Base-by-base conservation (phyloP, 2,329 filamentous ascomycete genomes). In the Venturia nashicola region DNA sequence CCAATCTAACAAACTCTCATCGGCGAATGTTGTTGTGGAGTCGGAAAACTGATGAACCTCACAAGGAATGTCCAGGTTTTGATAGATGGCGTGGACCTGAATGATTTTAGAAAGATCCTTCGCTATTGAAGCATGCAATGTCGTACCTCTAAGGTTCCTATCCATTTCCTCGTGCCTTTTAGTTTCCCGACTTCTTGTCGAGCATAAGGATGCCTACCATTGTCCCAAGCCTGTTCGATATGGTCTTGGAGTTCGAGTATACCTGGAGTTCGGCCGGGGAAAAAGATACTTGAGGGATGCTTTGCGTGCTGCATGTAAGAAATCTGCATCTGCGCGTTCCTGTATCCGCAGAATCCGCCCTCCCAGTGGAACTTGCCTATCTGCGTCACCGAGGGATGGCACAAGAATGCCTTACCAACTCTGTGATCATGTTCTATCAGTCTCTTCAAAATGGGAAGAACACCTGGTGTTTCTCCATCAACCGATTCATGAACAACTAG, bases 261-360 rank as follows among this genome's bases (percentile, higher is more conserved):
- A 2, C 85, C 86, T 0, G 94, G 93, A 6, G 92, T 77, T 1
- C 76, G 62, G 5, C 78, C 77, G 1, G 78, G 74, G 65, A 96
- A 89, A 59, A 78, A 75, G 48, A 86, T 78, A 66, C 82, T 74
- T 0, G 88, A 89, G 14, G 78, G 75, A 14, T 78, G 79, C 46
- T 77, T 73, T 1, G 83, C 76, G 9, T 81, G 82, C 65, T 86
- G 83, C 23, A 97, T 84, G 72, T 90, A 92, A 0, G 91, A 93
- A 16, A 88, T 78, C 68, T 97, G 75, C 86, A 95, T 95, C 73
- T 97, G 94, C 40, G 96, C 95, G 71, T 96, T 97, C 48, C 93
- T 84, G 72, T 97, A 97, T 3, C 93, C 93, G 72, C 93, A 97
- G 72, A 97, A 97, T 6, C 91, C 89, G 27, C 91, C 91, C 76